Evolutionary conservation across 139 green algal genomes (phyloP).

Genomic region (Trebouxia sp.): DNA sequence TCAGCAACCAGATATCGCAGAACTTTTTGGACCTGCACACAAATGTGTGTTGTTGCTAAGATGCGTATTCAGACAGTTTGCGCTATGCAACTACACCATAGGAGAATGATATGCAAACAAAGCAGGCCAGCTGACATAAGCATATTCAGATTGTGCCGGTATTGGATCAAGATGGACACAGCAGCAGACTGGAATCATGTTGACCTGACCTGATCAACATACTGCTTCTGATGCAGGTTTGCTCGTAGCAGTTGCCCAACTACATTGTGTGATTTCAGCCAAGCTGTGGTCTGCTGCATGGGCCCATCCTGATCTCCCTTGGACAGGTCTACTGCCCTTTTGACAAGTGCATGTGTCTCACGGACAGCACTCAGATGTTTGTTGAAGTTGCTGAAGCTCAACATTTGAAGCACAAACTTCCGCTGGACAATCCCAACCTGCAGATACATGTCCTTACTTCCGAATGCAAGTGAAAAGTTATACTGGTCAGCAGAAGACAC

Average conservation of each 20-base stretch:
- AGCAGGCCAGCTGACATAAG: too few species aligned
- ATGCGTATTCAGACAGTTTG: too few species aligned
- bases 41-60: neutral
- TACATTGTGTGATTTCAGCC: conserved; percentile 70
- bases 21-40: conserved; percentile 56
- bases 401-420: conserved; percentile 61
- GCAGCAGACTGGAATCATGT: neutral
- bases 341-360: conserved; percentile 54
- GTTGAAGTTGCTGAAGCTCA: conserved; percentile 72
- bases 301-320: neutral
- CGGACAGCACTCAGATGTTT: conserved; percentile 66
- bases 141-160: too few species aligned
- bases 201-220: conserved; percentile 71
- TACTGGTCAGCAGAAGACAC: neutral
- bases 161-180: neutral
- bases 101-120: too few species aligned
- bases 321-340: conserved; percentile 35
- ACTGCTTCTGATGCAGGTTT: conserved; percentile 92
- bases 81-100: too few species aligned
- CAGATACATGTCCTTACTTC: neutral
- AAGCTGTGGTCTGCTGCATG: conserved; percentile 38
- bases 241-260: conserved; percentile 72
- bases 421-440: conserved; percentile 64
- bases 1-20: conserved; percentile 60
- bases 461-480: too few species aligned